Evolutionary conservation across 225 moss, liverwort and hornwort genomes (phyloP), one percentile per base, ranked within the genome.

Genomic region (Physcomitrellopsis africana): DNA sequence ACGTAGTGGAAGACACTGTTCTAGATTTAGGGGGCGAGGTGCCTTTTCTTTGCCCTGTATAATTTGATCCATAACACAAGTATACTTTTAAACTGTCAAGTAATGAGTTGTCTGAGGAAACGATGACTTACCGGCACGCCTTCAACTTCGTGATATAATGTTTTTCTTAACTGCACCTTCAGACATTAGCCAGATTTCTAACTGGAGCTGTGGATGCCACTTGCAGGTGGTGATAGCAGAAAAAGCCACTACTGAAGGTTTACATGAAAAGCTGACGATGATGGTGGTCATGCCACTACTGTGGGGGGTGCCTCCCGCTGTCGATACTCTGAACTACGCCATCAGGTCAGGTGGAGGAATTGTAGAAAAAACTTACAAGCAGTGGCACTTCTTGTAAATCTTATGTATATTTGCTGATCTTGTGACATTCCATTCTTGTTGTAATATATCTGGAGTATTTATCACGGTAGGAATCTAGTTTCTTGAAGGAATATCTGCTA

Each of bases 331-430:
- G 9, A 90, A 99, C 54, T 87, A 83, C n/a, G 97, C 97, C 61
- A 99, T 99, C 75, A 81, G 97, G 72, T 93, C 94, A 47, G 97
- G 97, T 51, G 97, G 97, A 60, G 97, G 97, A 20, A 99, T 99
- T 68, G 97, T 99, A 65, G 97, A 99, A 66, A 99, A 85, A 53
- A 86, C 89, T 3, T 99, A 99, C 82, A 92, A 83, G 73, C 91
- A 94, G 73, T 99, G 97, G 97, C 93, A 99, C 72, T 99, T 99
- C 65, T 86, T 99, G 65, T 99, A 75, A 90, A 47, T 60, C 43
- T 13, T 46, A 5, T 72, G 51, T 67, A n/a, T 60, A 45, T 63
- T 11, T 26, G 44, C 6, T 58, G 52, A 51, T 60, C 27, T 72
- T 47, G 77, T 69, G 65, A 27, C 17, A 41, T 73, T 43, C 53